Evolutionary conservation across 495 filamentous ascomycete species (phyloP).

Genomic region (Penicillium arizonense): DNA sequence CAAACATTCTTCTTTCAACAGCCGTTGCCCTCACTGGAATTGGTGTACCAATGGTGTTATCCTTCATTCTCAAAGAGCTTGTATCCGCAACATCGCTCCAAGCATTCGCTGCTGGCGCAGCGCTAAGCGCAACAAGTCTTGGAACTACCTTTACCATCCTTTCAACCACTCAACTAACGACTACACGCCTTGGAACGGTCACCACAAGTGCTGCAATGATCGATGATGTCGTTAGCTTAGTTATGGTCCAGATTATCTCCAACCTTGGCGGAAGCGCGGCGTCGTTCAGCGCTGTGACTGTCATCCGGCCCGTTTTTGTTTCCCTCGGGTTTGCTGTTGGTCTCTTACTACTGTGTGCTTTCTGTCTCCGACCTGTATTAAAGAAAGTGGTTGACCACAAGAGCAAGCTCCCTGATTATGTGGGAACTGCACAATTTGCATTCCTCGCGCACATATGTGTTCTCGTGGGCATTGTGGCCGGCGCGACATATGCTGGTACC

Average conservation of each 20-base stretch:
- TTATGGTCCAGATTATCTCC: slow-evolving; percentile 70
- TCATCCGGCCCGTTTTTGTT: slow-evolving; percentile 59
- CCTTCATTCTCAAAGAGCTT: slow-evolving; percentile 54
- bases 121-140: slow-evolving; percentile 72
- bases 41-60: slow-evolving; percentile 61
- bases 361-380: slow-evolving; percentile 40
- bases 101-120: slow-evolving; percentile 73
- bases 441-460: slow-evolving; percentile 42
- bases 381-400: slow-evolving; percentile 1
- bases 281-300: slow-evolving; percentile 39
- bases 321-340: slow-evolving; percentile 54
- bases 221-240: slow-evolving; percentile 79
- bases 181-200: slow-evolving; percentile 66
- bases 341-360: slow-evolving; percentile 44
- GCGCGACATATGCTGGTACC: slow-evolving; percentile 60
- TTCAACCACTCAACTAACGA: slow-evolving; percentile 49
- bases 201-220: slow-evolving; percentile 74
- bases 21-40: slow-evolving; percentile 65
- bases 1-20: slow-evolving; percentile 59
- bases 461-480: slow-evolving; percentile 55
- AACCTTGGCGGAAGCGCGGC: slow-evolving; percentile 38
- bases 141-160: slow-evolving; percentile 80
- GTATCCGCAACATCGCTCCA: slow-evolving; percentile 51
- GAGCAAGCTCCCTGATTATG: slow-evolving; percentile 12
- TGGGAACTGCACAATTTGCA: slow-evolving; percentile 24